phyloP scores from a whole-genome alignment of 192 early-diverging fungal species.

The Borealophlyctis nickersoniae region DNA sequence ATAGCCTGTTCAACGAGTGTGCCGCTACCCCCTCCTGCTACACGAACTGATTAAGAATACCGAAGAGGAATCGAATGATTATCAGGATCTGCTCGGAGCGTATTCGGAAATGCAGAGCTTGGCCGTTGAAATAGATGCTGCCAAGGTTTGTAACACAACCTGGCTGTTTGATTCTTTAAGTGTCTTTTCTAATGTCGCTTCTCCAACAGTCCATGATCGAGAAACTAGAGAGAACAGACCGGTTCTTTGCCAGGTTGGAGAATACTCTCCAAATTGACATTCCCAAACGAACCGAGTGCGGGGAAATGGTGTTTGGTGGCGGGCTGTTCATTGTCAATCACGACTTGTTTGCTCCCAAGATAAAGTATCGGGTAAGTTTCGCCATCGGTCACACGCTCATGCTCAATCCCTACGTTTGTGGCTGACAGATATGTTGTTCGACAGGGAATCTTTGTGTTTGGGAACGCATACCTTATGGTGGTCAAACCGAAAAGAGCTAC shows the following conservation, averaged over 20 bases:
- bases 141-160: conserved; percentile 10
- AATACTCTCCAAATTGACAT: not conserved
- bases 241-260: conserved; percentile 28
- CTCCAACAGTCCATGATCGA: conserved; percentile 21
- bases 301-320: conserved; percentile 24
- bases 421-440: no score
- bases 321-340: conserved; percentile 21
- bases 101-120: conserved; percentile 28
- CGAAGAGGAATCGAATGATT: not conserved
- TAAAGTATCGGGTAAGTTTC: conserved; percentile 25
- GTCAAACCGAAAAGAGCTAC: conserved; percentile 24
- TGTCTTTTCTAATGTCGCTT: not conserved
- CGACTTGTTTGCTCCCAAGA: conserved; percentile 9
- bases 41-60: conserved; percentile 29
- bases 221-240: conserved; percentile 27
- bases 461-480: conserved; percentile 21
- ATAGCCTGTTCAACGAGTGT: conserved; percentile 31
- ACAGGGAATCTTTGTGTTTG: conserved; percentile 35
- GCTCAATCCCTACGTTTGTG: no score
- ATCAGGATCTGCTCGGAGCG: conserved; percentile 10
- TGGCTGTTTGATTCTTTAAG: not conserved
- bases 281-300: conserved; percentile 17
- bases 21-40: conserved; percentile 29
- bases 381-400: conserved; percentile 2
- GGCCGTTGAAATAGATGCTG: conserved; percentile 30